These are phyloP conservation scores for Diaporthe sp. DNA, from an alignment of 2,329 filamentous ascomycete genomes.

Conservation along the genomic window DNA sequence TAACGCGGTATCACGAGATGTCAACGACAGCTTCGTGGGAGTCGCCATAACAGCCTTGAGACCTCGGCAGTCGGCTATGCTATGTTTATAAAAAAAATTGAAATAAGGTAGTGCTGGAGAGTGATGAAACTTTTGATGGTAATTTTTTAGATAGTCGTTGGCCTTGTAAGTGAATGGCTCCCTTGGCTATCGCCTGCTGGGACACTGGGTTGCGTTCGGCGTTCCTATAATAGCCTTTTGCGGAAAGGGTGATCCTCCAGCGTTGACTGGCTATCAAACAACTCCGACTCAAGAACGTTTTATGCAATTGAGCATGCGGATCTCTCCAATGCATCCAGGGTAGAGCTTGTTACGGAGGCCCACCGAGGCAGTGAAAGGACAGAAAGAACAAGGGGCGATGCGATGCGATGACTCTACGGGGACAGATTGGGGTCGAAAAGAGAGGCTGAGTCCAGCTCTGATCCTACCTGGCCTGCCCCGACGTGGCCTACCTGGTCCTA, in stretches of 20 bases:
- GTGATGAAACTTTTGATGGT: background rate
- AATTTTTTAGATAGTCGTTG: background rate
- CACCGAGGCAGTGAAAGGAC: background rate
- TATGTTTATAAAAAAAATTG: background rate
- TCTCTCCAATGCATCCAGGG: background rate
- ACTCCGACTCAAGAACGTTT: slow-evolving; percentile 3
- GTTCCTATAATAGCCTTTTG: background rate
- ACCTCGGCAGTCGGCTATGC: background rate
- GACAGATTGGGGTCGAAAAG: background rate
- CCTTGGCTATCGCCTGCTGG: background rate
- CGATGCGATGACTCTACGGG: slow-evolving; percentile 24
- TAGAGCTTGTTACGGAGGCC: background rate
- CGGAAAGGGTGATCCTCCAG: background rate
- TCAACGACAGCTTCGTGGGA: background rate
- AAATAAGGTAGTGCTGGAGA: background rate
- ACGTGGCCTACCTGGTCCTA: background rate
- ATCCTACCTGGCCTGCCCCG: slow-evolving; percentile 25
- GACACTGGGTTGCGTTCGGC: background rate
- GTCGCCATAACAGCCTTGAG: slow-evolving; percentile 24
- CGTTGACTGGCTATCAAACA: background rate
- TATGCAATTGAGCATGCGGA: background rate
- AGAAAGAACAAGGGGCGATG: slow-evolving; percentile 12
- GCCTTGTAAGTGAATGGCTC: background rate
- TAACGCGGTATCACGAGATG: slow-evolving; percentile 70
- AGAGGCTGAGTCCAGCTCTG: slow-evolving; percentile 25